Base-by-base conservation (phyloP, 2,329 filamentous ascomycete genomes). In the Colletotrichum costaricense region DNA sequence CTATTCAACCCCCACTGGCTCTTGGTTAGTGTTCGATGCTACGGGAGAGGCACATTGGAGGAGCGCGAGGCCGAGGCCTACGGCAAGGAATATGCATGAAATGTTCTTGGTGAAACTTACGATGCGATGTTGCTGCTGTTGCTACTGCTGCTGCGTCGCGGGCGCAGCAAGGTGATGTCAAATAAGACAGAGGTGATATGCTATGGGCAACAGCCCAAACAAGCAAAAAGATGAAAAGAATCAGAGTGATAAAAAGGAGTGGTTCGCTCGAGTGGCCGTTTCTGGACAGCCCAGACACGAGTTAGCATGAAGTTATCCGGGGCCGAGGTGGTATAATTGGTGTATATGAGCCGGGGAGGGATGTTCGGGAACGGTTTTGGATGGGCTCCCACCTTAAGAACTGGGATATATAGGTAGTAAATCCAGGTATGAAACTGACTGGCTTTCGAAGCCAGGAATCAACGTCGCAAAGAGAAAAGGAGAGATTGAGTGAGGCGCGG, bases 31-130 rank as follows among this genome's bases (percentile, higher is more conserved):
- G 58, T 38, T 71, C 30, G 24, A 63, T 68, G 63, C 58, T 59
- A 56, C 73, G 63, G 60, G 42, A 60, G 60, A 71, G 60, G 67
- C 52, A 75, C 57, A 58, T 54, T 63, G 42, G 19, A 56, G 38
- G 38, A 59, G 55, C 42, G 28, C 63, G 26, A 63, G 16, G 24
- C 58, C 54, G 73, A 62, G 26, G 65, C 11, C 22, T 30, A 24
- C 24, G 73, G 62, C 66, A 71, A 65, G 71, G 73, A 74, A 75
- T 46, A 74, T 71, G 73, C 73, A 73, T 67, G 73, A 69, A 67
- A 30, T 46, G 66, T n/a, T 16, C 24, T n/a, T 58, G 52, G 38
- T 46, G 54, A 59, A 73, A 74, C 72, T 67, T 67, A 74, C 72
- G 26, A 74, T 38, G 38, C 49, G 35, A 55, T 33, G 12, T 60